Percentiles rank a stretch among this genome's conserved stretches.
Conservation (phyloP, 768 basidiomycete genomes). For the Clavaria fumosa region DNA sequence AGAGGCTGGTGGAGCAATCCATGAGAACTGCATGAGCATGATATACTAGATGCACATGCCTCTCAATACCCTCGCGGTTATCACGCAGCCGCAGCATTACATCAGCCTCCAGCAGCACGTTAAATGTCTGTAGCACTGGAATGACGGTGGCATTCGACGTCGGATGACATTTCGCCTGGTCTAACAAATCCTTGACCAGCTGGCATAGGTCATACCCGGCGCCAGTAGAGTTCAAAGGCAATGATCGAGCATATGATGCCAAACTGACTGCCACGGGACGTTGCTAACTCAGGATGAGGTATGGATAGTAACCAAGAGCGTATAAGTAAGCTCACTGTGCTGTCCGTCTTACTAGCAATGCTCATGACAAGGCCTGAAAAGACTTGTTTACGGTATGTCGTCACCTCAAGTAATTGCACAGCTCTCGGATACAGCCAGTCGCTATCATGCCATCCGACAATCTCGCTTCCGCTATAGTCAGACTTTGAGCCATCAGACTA, state of each 20-base stretch:
- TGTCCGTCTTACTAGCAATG: slow-evolving; percentile 71
- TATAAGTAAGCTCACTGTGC: slow-evolving; percentile 42
- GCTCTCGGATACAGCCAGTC: slow-evolving; percentile 62
- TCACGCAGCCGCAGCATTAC: slow-evolving; percentile 34
- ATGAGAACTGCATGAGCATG: not conserved
- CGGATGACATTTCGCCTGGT: slow-evolving; percentile 35
- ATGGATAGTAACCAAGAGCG: slow-evolving; percentile 7
- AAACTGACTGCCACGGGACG: slow-evolving; percentile 50
- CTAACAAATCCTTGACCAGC: slow-evolving; percentile 45
- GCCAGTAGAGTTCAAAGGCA: slow-evolving; percentile 27
- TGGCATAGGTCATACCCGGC: slow-evolving; percentile 30
- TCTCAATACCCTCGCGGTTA: slow-evolving; percentile 29
- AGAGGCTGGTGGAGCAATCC: slow-evolving; percentile 27
- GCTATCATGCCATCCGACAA: slow-evolving; percentile 52
- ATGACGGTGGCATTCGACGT: slow-evolving; percentile 59
- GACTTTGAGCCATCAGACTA: slow-evolving; percentile 5
- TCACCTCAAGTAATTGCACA: slow-evolving; percentile 46
- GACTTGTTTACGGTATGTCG: slow-evolving; percentile 43
- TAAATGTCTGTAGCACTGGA: slow-evolving; percentile 68
- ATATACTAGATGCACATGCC: slow-evolving; percentile 25
- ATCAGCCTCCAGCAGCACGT: slow-evolving; percentile 56
- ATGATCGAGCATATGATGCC: slow-evolving; percentile 34
- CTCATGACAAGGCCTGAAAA: slow-evolving; percentile 65
- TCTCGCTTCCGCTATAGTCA: slow-evolving; percentile 20
- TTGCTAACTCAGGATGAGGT: slow-evolving; percentile 31